A percentile compares a stretch with the other conserved stretches of the same genome.
phyloP scores from a whole-genome alignment of 305 asterid species.

The Solanum hybrid region DNA sequence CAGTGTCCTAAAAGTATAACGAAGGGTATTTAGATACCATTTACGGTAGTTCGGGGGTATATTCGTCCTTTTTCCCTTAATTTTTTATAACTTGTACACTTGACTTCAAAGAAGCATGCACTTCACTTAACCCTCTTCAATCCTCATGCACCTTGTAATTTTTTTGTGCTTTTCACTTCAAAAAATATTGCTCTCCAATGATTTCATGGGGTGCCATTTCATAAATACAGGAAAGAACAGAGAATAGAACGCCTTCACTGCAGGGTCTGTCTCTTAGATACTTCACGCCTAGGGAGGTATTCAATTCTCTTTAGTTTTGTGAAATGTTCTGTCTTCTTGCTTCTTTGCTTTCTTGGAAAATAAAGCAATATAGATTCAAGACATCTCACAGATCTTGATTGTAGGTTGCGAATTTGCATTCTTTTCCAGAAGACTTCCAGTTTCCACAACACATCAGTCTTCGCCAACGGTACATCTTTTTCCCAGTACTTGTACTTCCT shows the following conservation, averaged over 20 bases:
- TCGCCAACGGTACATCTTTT: constrained; percentile 60
- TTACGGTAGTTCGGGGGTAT: no score
- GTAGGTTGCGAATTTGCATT: constrained; percentile 86
- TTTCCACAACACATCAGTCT: constrained; percentile 74
- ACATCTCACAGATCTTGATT: background rate
- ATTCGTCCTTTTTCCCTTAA: background rate
- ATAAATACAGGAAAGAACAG: constrained; percentile 40
- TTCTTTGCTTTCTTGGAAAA: background rate
- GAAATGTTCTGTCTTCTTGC: constrained; percentile 5
- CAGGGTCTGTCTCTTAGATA: constrained; percentile 64
- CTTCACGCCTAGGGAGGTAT: constrained; percentile 95
- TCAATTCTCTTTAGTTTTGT: constrained; percentile 5
- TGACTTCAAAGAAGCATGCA: background rate
- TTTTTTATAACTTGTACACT: background rate
- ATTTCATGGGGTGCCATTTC: background rate
- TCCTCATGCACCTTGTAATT: background rate
- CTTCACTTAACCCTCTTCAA: background rate
- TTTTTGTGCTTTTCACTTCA: background rate
- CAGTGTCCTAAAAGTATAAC: no score
- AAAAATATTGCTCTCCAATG: background rate
- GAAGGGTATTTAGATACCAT: no score
- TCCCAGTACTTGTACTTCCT: background rate
- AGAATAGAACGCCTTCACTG: constrained; percentile 32
- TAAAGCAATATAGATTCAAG: background rate
- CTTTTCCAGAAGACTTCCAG: constrained; percentile 65